Conservation (phyloP, 805 yeast genomes). For the Diddensiella transvaalensis region DNA sequence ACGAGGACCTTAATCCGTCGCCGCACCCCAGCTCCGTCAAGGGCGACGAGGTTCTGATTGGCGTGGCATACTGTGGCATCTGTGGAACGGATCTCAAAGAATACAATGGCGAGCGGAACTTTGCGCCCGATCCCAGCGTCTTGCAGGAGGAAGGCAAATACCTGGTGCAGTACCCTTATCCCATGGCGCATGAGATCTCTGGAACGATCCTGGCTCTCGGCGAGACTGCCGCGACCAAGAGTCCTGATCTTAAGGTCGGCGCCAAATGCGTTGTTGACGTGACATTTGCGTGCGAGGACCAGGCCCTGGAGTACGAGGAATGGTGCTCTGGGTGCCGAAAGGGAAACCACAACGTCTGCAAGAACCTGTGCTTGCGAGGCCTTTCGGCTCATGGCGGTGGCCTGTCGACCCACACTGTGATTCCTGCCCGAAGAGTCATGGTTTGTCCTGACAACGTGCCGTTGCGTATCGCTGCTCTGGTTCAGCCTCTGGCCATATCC, state of each 20-base stretch:
- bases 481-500: slow-evolving; percentile 57
- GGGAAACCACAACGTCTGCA: slow-evolving; percentile 51
- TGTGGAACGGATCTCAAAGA: slow-evolving; percentile 64
- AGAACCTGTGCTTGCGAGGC: slow-evolving; percentile 43
- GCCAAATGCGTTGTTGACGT: slow-evolving; percentile 64
- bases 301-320: slow-evolving; percentile 17
- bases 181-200: slow-evolving; percentile 54
- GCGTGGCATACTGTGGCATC: slow-evolving; percentile 54
- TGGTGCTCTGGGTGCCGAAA: slow-evolving; percentile 48
- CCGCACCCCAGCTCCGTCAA: slow-evolving; percentile 14
- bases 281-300: slow-evolving; percentile 49
- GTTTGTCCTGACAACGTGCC: slow-evolving; percentile 42
- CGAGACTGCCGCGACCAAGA: slow-evolving; percentile 38
- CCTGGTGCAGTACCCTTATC: slow-evolving; percentile 41
- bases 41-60: slow-evolving; percentile 42
- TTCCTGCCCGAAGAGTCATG: slow-evolving; percentile 39
- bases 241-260: slow-evolving; percentile 40
- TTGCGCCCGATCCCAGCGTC: slow-evolving; percentile 38
- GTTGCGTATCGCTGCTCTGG: slow-evolving; percentile 47
- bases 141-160: slow-evolving; percentile 40
- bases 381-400: slow-evolving; percentile 58
- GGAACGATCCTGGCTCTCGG: slow-evolving; percentile 48
- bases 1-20: background rate
- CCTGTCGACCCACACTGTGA: slow-evolving; percentile 47
- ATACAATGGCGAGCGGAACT: slow-evolving; percentile 55